Conservation (phyloP, 371 early-diverging fungal species). For the Batrachochytrium dendrobatidis region DNA sequence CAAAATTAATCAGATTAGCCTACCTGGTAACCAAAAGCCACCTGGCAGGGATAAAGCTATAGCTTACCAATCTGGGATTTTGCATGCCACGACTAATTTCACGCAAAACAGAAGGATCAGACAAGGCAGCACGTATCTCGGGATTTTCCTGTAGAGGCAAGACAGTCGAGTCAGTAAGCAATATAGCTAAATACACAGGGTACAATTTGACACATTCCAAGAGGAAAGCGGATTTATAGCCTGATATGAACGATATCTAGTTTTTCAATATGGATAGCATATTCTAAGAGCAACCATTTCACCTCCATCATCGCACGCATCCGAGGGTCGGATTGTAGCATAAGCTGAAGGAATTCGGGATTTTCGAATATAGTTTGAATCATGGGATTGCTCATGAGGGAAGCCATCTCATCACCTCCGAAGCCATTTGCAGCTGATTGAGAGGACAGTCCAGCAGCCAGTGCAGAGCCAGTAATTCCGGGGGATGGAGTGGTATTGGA, state of each 20-base stretch:
- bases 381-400: constrained; percentile 25
- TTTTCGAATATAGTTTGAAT: constrained; percentile 24
- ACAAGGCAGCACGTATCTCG: constrained; percentile 18
- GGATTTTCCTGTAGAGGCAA: constrained; percentile 15
- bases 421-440: background rate
- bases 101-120: constrained; percentile 19
- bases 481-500: background rate
- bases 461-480: constrained; percentile 6
- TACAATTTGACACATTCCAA: no score
- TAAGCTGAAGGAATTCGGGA: constrained; percentile 29
- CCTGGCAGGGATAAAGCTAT: background rate
- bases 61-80: constrained; percentile 20
- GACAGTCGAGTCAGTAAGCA: background rate
- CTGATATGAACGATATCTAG: no score
- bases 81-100: constrained; percentile 15
- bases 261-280: no score
- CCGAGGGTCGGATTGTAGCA: constrained; percentile 33
- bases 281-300: no score
- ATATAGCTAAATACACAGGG: background rate
- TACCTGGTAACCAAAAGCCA: background rate
- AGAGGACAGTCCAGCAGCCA: background rate
- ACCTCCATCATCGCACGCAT: constrained; percentile 21
- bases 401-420: constrained; percentile 13
- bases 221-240: no score
- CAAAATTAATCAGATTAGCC: background rate